Conservation (phyloP, 805 yeast genomes). For the Candida krabiensis region DNA sequence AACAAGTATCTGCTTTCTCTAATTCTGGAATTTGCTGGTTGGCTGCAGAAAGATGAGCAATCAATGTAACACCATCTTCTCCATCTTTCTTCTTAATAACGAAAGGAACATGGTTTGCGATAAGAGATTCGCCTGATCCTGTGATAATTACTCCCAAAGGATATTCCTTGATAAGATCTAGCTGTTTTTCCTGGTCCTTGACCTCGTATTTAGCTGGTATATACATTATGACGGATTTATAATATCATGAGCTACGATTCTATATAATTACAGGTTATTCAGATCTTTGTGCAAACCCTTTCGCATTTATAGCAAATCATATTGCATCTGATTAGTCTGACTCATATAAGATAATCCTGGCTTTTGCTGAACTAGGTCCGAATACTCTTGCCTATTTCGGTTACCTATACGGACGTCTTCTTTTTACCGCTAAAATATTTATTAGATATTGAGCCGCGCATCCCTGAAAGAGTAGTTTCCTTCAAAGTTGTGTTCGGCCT, state of each 20-base stretch:
- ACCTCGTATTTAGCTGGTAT: slow-evolving; percentile 28
- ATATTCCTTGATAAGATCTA: slow-evolving; percentile 41
- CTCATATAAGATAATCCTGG: no score
- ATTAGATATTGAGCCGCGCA: background rate
- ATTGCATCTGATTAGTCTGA: no score
- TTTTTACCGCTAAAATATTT: no score
- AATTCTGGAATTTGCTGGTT: slow-evolving; percentile 52
- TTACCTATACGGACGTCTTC: no score
- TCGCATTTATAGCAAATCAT: no score
- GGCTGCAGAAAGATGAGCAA: slow-evolving; percentile 54
- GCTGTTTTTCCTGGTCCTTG: slow-evolving; percentile 37
- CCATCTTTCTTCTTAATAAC: slow-evolving; percentile 34
- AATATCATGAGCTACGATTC: no score
- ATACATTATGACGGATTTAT: slow-evolving; percentile 22
- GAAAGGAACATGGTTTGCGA: slow-evolving; percentile 62
- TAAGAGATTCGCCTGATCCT: slow-evolving; percentile 34
- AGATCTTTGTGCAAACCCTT: no score
- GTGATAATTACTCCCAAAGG: slow-evolving; percentile 57
- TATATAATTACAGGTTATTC: no score
- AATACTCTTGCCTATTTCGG: no score
- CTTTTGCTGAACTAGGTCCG: no score
- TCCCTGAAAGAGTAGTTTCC: slow-evolving; percentile 2
- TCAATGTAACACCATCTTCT: slow-evolving; percentile 26
- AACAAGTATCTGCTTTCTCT: slow-evolving; percentile 37
- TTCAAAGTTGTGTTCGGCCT: background rate